Conservation (phyloP, 1,139 yeast species). For the Lodderomyces metapsilosis region DNA sequence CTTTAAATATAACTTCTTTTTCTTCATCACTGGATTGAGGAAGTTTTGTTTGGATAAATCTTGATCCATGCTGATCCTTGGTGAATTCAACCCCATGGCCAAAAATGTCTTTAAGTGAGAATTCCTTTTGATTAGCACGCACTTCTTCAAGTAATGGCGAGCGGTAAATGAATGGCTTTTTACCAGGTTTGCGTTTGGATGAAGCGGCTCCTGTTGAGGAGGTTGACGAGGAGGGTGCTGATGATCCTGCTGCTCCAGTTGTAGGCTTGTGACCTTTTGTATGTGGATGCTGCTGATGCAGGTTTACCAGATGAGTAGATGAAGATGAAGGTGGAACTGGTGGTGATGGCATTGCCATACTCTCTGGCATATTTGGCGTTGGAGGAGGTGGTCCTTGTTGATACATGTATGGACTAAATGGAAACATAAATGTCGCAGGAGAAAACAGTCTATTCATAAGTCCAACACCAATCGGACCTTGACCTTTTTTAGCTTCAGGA, state of each 20-base stretch:
- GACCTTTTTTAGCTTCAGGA: conserved; percentile 1
- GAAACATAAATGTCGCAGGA: conserved; percentile 42
- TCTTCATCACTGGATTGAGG: conserved; percentile 66
- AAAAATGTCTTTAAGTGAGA: conserved; percentile 67
- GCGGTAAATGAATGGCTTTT: conserved; percentile 52
- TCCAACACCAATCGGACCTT: conserved; percentile 39
- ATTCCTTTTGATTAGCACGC: conserved; percentile 65
- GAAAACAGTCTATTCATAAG: conserved; percentile 35
- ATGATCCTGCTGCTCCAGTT: conserved; percentile 2
- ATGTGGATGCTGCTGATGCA: conserved; percentile 3
- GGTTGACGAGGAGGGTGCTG: conserved; percentile 3
- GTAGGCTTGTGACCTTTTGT: conserved; percentile 2
- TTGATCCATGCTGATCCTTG: conserved; percentile 94
- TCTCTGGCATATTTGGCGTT: conserved; percentile 6
- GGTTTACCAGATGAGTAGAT: conserved; percentile 2
- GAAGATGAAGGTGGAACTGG: conserved; percentile 2
- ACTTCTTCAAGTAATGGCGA: conserved; percentile 87
- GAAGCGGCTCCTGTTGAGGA: neutral
- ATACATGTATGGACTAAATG: conserved; percentile 50
- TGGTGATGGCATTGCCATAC: conserved; percentile 1
- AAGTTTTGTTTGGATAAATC: conserved; percentile 90
- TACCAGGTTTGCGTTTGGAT: conserved; percentile 2
- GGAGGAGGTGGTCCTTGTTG: conserved; percentile 22
- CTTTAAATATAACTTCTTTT: conserved; percentile 80
- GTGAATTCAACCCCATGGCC: conserved; percentile 92